phyloP scores from a whole-genome alignment of 2,329 filamentous ascomycete species.

The Penicillium expansum region DNA sequence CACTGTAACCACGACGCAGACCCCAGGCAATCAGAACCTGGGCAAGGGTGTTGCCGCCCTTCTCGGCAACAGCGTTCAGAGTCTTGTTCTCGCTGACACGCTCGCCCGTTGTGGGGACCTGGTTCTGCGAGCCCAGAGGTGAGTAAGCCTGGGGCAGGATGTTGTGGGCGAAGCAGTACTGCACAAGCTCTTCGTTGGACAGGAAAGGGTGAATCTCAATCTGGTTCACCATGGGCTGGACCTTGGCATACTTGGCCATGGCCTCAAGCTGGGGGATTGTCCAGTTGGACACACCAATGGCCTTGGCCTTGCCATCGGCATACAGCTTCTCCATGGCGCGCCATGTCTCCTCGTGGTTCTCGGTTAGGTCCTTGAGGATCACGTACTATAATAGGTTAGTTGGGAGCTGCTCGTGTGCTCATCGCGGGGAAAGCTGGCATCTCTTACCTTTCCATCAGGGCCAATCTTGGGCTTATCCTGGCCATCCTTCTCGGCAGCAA shows the following conservation, averaged over 20 bases:
- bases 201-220: slow-evolving; percentile 49
- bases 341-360: slow-evolving; percentile 63
- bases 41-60: slow-evolving; percentile 57
- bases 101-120: slow-evolving; percentile 66
- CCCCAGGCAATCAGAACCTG: slow-evolving; percentile 66
- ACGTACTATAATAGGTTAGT: slow-evolving; percentile 47
- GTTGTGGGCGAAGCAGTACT: slow-evolving; percentile 43
- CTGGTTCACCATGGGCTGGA: slow-evolving; percentile 47
- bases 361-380: slow-evolving; percentile 63
- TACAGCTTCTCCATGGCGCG: slow-evolving; percentile 64
- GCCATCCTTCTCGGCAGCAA: slow-evolving; percentile 51
- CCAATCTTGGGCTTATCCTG: slow-evolving; percentile 50
- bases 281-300: slow-evolving; percentile 80
- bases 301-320: slow-evolving; percentile 59
- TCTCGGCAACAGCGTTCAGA: slow-evolving; percentile 58
- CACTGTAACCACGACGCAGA: slow-evolving; percentile 62
- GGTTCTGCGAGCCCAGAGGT: slow-evolving; percentile 62
- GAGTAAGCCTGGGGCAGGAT: slow-evolving; percentile 46
- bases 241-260: slow-evolving; percentile 44
- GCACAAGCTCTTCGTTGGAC: slow-evolving; percentile 44
- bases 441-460: slow-evolving; percentile 50
- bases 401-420: not conserved
- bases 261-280: slow-evolving; percentile 50
- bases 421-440: not conserved
- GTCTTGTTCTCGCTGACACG: slow-evolving; percentile 60